Percentiles rank a stretch among this genome's conserved stretches.
Conservation (phyloP, 1,284 basidiomycete species). For the Phylloboletellus chloephorus region DNA sequence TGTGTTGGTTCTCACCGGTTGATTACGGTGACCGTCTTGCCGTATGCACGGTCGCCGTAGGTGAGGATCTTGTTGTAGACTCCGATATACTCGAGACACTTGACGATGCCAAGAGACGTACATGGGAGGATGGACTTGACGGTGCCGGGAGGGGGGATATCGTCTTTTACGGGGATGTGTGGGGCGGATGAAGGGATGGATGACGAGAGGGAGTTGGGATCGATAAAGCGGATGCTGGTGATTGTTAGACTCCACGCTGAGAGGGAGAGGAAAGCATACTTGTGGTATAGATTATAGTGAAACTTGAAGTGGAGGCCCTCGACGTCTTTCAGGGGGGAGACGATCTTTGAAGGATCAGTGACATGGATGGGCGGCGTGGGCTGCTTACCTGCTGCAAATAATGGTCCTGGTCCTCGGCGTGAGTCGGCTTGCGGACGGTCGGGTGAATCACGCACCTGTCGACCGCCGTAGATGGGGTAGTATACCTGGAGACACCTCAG, state of each 20-base stretch:
- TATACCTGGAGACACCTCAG: constrained; percentile 59
- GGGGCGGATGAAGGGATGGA: constrained; percentile 38
- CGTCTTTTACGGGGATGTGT: constrained; percentile 40
- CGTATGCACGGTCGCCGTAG: constrained; percentile 93
- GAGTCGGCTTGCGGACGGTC: constrained; percentile 4
- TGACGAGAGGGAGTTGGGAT: constrained; percentile 56
- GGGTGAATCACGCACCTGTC: constrained; percentile 53
- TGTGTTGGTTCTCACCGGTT: constrained; percentile 60
- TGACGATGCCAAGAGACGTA: constrained; percentile 94
- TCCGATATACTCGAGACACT: constrained; percentile 85
- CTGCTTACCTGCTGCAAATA: constrained; percentile 85
- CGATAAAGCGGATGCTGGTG: constrained; percentile 69
- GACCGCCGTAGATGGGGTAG: constrained; percentile 85
- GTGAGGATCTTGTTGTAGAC: constrained; percentile 91
- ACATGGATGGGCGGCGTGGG: no score
- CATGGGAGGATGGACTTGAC: constrained; percentile 96
- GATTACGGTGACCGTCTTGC: constrained; percentile 89
- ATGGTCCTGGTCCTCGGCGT: constrained; percentile 63
- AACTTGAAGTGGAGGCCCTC: constrained; percentile 96
- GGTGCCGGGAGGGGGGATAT: constrained; percentile 70
- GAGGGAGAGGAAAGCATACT: constrained; percentile 46
- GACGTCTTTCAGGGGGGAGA: constrained; percentile 95
- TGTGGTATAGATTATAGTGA: constrained; percentile 96
- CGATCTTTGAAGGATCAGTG: constrained; percentile 62
- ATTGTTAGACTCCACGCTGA: no score